These are phyloP conservation scores for Bocquillonia castaneifolia DNA, from an alignment of 441 rosid genomes.

Conservation along the genomic window DNA sequence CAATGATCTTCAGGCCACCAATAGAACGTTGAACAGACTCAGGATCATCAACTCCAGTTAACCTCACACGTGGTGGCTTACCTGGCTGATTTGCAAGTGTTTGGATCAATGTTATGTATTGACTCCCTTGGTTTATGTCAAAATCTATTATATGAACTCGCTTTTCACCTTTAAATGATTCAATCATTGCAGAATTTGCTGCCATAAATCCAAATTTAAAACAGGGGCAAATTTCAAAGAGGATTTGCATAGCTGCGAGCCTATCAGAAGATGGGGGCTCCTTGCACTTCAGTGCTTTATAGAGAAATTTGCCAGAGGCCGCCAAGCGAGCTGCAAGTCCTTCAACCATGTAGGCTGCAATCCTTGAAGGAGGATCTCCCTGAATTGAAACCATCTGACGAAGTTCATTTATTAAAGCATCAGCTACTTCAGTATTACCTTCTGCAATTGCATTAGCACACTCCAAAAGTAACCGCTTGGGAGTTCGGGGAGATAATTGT, in stretches of 20 bases:
- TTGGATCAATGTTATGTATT: conserved; percentile 80
- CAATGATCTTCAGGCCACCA: conserved; percentile 73
- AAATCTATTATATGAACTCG: conserved; percentile 86
- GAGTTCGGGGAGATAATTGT: conserved; percentile 42
- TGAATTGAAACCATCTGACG: conserved; percentile 80
- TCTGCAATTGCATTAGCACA: conserved; percentile 70
- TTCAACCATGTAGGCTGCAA: conserved; percentile 98
- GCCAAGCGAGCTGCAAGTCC: conserved; percentile 97
- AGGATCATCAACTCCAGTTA: conserved; percentile 94
- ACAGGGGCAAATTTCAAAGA: conserved; percentile 97
- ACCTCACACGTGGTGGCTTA: conserved; percentile 54
- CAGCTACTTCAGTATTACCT: conserved; percentile 60
- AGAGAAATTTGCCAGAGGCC: conserved; percentile 75
- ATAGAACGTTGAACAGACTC: conserved; percentile 84
- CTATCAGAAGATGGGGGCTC: conserved; percentile 93
- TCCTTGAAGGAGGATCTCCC: conserved; percentile 91
- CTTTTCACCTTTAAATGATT: conserved; percentile 73
- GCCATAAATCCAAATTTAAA: conserved; percentile 91
- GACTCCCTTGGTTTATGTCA: conserved; percentile 93
- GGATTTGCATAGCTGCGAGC: conserved; percentile 98
- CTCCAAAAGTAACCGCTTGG: conserved; percentile 65
- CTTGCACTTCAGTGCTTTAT: conserved; percentile 89
- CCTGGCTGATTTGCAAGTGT: conserved; percentile 48
- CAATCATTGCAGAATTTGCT: conserved; percentile 79
- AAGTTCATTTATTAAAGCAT: conserved; percentile 59